phyloP scores from a whole-genome alignment of 345 rosid species.

The Barbarea vulgaris region DNA sequence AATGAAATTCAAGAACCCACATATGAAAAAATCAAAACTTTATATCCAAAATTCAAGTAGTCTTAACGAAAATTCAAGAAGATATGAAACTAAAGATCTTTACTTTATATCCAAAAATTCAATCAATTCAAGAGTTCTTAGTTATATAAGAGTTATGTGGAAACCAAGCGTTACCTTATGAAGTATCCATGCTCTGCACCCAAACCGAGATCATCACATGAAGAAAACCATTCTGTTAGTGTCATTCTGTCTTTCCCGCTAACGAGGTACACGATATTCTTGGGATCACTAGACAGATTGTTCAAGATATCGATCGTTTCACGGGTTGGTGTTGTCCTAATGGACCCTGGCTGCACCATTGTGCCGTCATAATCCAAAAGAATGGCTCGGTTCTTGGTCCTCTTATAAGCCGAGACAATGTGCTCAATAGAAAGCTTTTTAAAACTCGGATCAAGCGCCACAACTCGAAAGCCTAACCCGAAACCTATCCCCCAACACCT shows the following conservation, averaged over 20 bases:
- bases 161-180: slow-evolving; percentile 53
- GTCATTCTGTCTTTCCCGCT: slow-evolving; percentile 80
- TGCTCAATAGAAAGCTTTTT: slow-evolving; percentile 84
- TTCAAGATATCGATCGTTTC: slow-evolving; percentile 68
- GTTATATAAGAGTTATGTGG: not conserved
- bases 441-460: slow-evolving; percentile 90
- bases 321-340: slow-evolving; percentile 52
- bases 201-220: slow-evolving; percentile 72
- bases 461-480: slow-evolving; percentile 86
- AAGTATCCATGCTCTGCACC: slow-evolving; percentile 94
- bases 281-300: slow-evolving; percentile 69
- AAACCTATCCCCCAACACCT: slow-evolving; percentile 97
- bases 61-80: not conserved
- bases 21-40: not conserved
- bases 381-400: slow-evolving; percentile 80
- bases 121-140: not conserved
- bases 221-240: slow-evolving; percentile 73
- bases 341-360: slow-evolving; percentile 62
- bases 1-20: not conserved
- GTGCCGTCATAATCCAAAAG: slow-evolving; percentile 93
- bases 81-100: not conserved
- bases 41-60: not conserved
- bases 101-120: not conserved
- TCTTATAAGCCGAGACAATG: slow-evolving; percentile 84
- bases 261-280: slow-evolving; percentile 80